Conservation (phyloP, 495 filamentous ascomycete genomes). For the Xylaria grammica region DNA sequence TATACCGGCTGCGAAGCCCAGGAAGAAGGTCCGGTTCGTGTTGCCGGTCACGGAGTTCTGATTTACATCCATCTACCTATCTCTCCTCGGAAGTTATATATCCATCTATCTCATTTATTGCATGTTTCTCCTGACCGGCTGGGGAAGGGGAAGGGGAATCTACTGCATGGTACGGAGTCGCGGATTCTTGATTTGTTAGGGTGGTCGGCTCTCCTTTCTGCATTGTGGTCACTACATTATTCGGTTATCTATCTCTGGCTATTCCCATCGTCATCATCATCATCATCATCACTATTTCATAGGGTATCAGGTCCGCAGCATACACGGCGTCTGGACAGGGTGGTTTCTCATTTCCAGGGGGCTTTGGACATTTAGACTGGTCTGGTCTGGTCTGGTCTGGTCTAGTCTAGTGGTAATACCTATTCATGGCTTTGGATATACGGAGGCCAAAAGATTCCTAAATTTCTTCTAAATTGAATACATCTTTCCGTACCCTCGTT, state of each 20-base stretch:
- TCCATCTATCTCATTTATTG: not conserved
- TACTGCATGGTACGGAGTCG: constrained; percentile 21
- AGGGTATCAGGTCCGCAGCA: not conserved
- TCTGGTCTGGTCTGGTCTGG: no score
- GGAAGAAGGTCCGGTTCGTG: constrained; percentile 54
- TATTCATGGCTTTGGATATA: not conserved
- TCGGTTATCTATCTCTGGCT: not conserved
- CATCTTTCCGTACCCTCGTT: not conserved
- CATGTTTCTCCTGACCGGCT: not conserved
- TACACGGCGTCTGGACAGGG: constrained; percentile 9
- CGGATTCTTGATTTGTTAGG: not conserved
- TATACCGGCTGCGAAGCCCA: constrained; percentile 52
- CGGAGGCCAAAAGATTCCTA: not conserved
- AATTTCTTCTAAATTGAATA: not conserved
- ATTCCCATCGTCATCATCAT: constrained; percentile 10
- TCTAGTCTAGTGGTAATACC: constrained; percentile 1
- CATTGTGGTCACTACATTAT: constrained; percentile 15
- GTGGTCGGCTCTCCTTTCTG: not conserved
- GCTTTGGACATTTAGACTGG: not conserved
- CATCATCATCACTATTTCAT: not conserved
- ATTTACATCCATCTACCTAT: not conserved
- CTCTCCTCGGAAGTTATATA: no score
- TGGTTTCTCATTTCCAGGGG: not conserved
- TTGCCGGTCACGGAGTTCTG: constrained; percentile 46
- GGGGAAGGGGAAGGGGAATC: not conserved